Percentiles rank a stretch among this genome's conserved stretches.
These are phyloP conservation scores for Leccinum incarnatum DNA, from an alignment of 768 basidiomycete species.

Conservation along the genomic window DNA sequence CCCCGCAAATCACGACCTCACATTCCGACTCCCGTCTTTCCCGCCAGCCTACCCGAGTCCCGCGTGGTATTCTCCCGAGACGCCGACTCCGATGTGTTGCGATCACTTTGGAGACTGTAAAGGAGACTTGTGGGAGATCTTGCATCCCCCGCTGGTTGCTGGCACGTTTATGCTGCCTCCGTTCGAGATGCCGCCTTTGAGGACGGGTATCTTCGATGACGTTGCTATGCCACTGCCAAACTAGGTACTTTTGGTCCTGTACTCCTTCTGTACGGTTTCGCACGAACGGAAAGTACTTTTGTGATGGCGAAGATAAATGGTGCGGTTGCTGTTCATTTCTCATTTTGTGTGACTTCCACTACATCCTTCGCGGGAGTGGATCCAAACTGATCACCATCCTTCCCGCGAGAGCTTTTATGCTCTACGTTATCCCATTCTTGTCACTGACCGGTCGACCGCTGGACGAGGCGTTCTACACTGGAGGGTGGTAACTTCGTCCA, in stretches of 20 bases:
- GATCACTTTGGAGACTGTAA: conserved; percentile 23
- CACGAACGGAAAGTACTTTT: neutral
- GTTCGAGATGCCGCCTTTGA: conserved; percentile 23
- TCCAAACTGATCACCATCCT: no score
- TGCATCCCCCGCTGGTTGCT: conserved; percentile 24
- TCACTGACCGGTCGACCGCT: no score
- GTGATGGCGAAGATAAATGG: neutral
- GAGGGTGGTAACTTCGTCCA: neutral
- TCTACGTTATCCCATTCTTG: no score
- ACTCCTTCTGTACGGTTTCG: neutral
- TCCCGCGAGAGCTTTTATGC: no score
- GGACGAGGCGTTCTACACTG: no score
- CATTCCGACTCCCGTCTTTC: conserved; percentile 17
- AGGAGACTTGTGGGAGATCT: conserved; percentile 24
- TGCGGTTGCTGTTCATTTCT: neutral
- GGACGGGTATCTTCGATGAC: conserved; percentile 11
- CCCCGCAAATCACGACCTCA: neutral
- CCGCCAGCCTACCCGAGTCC: neutral
- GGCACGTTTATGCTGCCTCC: conserved; percentile 21
- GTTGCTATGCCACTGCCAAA: neutral
- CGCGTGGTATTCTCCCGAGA: conserved; percentile 15
- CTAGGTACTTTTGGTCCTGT: neutral
- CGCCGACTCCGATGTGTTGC: conserved; percentile 27
- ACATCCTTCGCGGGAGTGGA: no score
- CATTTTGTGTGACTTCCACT: no score